Base-by-base conservation (phyloP, 2,329 filamentous ascomycete species). In the Zymoseptoria passerinii region DNA sequence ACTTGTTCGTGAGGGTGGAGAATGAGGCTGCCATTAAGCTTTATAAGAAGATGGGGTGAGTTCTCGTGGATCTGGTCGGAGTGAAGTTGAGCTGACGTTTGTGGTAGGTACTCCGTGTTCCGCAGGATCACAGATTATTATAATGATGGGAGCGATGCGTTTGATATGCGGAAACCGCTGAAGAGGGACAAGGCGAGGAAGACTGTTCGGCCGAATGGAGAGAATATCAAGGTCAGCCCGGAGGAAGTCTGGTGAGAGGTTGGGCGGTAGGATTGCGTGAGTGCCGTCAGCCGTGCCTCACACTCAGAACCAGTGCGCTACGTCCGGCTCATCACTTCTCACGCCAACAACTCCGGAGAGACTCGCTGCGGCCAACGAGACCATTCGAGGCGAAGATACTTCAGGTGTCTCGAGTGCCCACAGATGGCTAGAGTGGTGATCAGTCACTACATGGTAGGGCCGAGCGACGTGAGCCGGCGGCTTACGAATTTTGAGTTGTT, bases 101-200 rank as follows among this genome's bases (percentile, higher is more conserved):
- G 27, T 19, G 23, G 8, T 44, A 81, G 79, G 48, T 85, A 99
- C 73, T 91, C 85, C 59, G 88, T 97, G 52, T 99, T 88, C 75
- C 82, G 94, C 51, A 83, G 90, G 8, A 92, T 99, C 50, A 85
- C 90, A 67, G 88, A 88, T 68, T 99, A 99, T 74, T 99, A 99
- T 70, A 90, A 88, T 63, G 92, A 96, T 71, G 89, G 95, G 71
- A 91, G 95, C 74, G 92, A 97, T 77, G 94, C 92, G 18, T 94
- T 90, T 72, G 94, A 99, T 76, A 99, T 99, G 94, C 84, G 94
- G 64, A 97, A 96, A 73, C 84, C 90, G 44, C 84, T 92, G 77
- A 88, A 83, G 74, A 83, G 92, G 69, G 94, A 99, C 75, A 83
- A 81, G 72, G 82, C 86, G 57, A 76, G 81, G 58, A 82, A 89